Evolutionary conservation across 1,284 basidiomycete species (phyloP).

Genomic region (Somion occarium): DNA sequence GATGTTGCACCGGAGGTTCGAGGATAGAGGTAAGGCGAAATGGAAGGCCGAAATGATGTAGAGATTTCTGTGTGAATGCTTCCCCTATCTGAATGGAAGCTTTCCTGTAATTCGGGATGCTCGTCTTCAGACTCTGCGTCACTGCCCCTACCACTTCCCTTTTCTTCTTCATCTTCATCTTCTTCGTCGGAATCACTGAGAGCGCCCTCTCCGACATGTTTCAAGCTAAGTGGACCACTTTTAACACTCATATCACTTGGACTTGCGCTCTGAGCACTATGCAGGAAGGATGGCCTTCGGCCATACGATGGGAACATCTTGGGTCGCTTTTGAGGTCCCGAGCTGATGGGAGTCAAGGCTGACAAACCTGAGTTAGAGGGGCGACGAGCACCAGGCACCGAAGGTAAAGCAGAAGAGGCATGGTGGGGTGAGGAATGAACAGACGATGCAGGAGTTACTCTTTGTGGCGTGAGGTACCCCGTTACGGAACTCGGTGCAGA

Average conservation of each 20-base stretch:
- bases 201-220: constrained; percentile 71
- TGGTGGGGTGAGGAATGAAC: constrained; percentile 56
- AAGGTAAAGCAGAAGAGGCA: constrained; percentile 37
- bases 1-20: constrained; percentile 22
- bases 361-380: constrained; percentile 18
- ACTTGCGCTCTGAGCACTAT: constrained; percentile 8
- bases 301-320: constrained; percentile 16
- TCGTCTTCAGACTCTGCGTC: constrained; percentile 5
- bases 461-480: constrained; percentile 20
- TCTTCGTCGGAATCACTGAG: constrained; percentile 67
- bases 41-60: constrained; percentile 18
- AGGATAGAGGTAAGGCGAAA: constrained; percentile 29
- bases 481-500: constrained; percentile 10
- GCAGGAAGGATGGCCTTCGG: constrained; percentile 14
- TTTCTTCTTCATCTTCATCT: constrained; percentile 24
- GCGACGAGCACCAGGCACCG: constrained; percentile 28
- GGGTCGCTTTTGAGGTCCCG: constrained; percentile 14
- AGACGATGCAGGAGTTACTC: constrained; percentile 40
- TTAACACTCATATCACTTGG: constrained; percentile 17
- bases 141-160: constrained; percentile 5
- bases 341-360: neutral
- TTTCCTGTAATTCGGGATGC: constrained; percentile 3
- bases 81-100: neutral
- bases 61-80: neutral
- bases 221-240: constrained; percentile 27